These are phyloP conservation scores for Trichoderma gamsii DNA, from an alignment of 495 filamentous ascomycete species.

Conservation along the genomic window DNA sequence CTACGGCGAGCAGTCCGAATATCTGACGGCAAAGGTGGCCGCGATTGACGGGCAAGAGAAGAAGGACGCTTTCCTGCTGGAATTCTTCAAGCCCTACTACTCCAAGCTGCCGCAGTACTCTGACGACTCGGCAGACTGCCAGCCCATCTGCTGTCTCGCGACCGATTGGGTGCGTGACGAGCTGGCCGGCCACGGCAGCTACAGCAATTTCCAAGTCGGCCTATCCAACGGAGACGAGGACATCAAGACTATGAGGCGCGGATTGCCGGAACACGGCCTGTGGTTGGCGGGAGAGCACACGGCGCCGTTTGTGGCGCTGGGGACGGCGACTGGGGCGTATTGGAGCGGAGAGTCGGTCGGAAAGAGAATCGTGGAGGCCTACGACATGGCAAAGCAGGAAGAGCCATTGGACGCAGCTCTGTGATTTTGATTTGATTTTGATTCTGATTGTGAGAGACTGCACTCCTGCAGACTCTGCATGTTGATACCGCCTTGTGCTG, in stretches of 20 bases:
- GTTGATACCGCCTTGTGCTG: background rate
- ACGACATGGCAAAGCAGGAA: slow-evolving; percentile 19
- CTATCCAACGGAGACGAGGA: slow-evolving; percentile 65
- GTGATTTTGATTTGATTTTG: background rate
- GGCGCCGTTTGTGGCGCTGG: slow-evolving; percentile 79
- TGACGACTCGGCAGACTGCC: slow-evolving; percentile 46
- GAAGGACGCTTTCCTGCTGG: slow-evolving; percentile 38
- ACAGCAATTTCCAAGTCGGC: slow-evolving; percentile 82
- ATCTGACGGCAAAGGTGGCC: slow-evolving; percentile 37
- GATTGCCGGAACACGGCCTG: slow-evolving; percentile 60
- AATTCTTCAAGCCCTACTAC: slow-evolving; percentile 72
- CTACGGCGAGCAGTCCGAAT: slow-evolving; percentile 57
- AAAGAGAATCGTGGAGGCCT: slow-evolving; percentile 48
- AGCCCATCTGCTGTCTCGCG: slow-evolving; percentile 55
- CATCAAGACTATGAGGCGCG: slow-evolving; percentile 65
- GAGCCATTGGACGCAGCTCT: background rate
- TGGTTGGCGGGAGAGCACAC: slow-evolving; percentile 97
- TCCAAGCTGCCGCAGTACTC: slow-evolving; percentile 64
- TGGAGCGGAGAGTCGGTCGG: slow-evolving; percentile 85
- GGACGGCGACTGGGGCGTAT: slow-evolving; percentile 83
- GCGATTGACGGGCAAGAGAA: slow-evolving; percentile 33
- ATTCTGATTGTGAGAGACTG: too few relatives aligned
- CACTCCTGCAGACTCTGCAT: too few relatives aligned
- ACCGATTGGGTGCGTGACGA: slow-evolving; percentile 81
- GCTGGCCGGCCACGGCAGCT: slow-evolving; percentile 82